These are phyloP conservation scores for Diplosphaera chodatii DNA, from an alignment of 139 green algal species.

Conservation along the genomic window DNA sequence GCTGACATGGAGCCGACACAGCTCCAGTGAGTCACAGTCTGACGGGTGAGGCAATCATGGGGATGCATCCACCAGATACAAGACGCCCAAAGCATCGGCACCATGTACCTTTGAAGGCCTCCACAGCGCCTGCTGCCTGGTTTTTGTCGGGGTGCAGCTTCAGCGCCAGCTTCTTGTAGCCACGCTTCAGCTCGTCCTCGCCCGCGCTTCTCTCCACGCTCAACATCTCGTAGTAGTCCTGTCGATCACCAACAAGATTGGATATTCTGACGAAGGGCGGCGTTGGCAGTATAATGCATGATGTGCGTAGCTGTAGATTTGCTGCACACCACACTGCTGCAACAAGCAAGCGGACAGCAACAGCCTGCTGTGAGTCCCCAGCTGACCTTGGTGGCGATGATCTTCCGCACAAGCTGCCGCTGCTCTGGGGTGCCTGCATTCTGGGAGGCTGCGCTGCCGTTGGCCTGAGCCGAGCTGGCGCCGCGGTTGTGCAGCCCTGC, in stretches of 20 bases:
- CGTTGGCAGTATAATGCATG: too few species aligned
- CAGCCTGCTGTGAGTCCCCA: too few species aligned
- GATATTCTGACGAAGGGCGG: background rate
- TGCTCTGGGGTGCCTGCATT: background rate
- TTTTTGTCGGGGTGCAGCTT: constrained; percentile 94
- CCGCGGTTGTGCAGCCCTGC: background rate
- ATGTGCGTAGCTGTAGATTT: too few species aligned
- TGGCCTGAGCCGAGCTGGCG: too few species aligned
- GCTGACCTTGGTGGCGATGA: background rate
- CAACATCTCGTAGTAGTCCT: constrained; percentile 53
- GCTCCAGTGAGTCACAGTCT: too few species aligned
- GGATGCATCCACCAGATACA: too few species aligned
- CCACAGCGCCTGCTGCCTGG: constrained; percentile 38
- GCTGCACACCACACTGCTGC: too few species aligned
- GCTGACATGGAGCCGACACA: too few species aligned
- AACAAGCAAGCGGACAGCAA: too few species aligned
- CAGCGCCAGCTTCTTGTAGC: constrained; percentile 76
- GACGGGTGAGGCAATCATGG: too few species aligned
- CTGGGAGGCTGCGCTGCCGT: background rate
- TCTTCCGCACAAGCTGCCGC: background rate
- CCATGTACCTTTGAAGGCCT: constrained; percentile 56
- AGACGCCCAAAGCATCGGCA: too few species aligned
- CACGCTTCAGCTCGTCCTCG: constrained; percentile 42
- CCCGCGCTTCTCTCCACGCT: constrained; percentile 10
- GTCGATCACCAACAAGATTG: background rate